Evolutionary conservation across 2,329 filamentous ascomycete species (phyloP), one percentile per base, ranked within the genome.

Genomic region (Hypoxylon sp.): DNA sequence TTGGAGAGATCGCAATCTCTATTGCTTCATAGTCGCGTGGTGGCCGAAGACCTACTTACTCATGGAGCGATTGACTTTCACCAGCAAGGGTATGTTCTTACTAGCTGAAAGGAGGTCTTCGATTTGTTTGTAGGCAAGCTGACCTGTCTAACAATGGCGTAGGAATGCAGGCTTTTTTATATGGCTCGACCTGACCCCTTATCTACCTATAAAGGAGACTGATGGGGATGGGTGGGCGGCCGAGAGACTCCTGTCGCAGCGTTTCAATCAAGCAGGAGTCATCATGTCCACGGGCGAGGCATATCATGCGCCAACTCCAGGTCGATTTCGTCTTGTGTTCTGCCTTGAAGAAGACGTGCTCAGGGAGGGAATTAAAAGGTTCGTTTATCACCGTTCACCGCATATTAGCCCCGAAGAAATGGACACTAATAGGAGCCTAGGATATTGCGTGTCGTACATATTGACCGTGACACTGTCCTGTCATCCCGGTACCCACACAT

Each of bases 151-250:
- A 59, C 27, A 19, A 29, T 2, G n/a, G 4, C 8, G 5, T 11
- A 73, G 73, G 10, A 74, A 74, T 47, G 68, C 70, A 0, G 73
- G 68, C 2, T 54, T 74, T 21, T 74, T 73, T 17, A 62, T 74
- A 17, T 74, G 73, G 72, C 50, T 73, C 3, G 62, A 74, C 62
- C 39, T 74, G 31, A 10, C 52, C 24, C 56, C 67, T 5, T 68
- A 66, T 24, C 59, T 73, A 10, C 72, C 72, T 8, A 7, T 63
- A 3, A n/a, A 24, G 13, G 70, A 74, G 29, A 63, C 71, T 4
- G 55, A 62, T 15, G 73, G 67, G 1, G 72, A 75, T 50, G 70
- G 52, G 19, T 74, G 72, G 73, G 54, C 54, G 29, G 73, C 73
- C 6, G 69, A 75, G 39, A 68, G 58, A 29, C 24, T 74, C 2